Conservation (phyloP, 257 asterid species). For the Plantago major region DNA sequence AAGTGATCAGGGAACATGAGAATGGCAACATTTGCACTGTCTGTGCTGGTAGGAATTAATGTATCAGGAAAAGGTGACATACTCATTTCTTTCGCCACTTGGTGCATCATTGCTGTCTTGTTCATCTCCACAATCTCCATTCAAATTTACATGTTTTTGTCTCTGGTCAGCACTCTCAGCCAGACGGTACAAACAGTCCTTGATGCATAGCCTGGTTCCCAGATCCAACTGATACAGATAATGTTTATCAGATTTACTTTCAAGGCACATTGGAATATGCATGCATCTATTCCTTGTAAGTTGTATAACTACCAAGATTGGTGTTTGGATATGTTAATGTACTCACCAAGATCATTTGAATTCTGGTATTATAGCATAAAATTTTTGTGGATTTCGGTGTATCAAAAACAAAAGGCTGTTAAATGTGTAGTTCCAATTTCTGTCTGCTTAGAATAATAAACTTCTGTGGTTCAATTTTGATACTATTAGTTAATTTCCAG, state of each 20-base stretch:
- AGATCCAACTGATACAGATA: constrained; percentile 64
- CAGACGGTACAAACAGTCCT: constrained; percentile 90
- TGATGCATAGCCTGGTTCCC: constrained; percentile 77
- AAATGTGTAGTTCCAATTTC: too few species aligned
- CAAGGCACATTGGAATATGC: neutral
- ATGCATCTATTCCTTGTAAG: too few species aligned
- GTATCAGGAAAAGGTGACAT: constrained; percentile 17
- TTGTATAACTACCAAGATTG: too few species aligned
- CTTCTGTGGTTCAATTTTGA: too few species aligned
- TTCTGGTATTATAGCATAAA: too few species aligned
- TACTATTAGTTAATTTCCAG: too few species aligned
- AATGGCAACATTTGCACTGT: constrained; percentile 5
- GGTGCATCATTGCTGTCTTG: constrained; percentile 40
- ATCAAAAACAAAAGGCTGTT: too few species aligned
- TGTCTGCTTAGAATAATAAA: too few species aligned
- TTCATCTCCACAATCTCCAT: constrained; percentile 34
- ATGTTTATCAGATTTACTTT: constrained; percentile 17
- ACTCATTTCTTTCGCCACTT: constrained; percentile 53
- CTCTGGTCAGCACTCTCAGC: constrained; percentile 94
- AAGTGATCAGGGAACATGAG: constrained; percentile 1
- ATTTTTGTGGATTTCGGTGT: too few species aligned
- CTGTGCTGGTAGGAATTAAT: neutral
- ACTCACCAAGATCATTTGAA: neutral
- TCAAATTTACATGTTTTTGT: constrained; percentile 39
- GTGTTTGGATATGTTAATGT: neutral